Base-by-base conservation (phyloP, 2,329 filamentous ascomycete genomes). In the Corynespora cassiicola region DNA sequence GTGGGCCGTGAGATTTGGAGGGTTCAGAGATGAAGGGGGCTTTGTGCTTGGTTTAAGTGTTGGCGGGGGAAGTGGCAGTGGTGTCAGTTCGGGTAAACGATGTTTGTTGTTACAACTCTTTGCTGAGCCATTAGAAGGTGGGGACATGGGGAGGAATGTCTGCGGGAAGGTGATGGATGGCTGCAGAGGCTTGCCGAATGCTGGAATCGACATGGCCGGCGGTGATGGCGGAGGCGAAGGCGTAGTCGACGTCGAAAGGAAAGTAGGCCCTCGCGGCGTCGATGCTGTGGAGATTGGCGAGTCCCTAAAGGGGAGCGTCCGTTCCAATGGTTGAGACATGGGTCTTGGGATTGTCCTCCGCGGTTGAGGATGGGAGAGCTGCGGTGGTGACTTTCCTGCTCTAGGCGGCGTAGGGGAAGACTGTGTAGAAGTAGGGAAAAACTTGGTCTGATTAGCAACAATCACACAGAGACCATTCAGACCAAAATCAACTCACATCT, bases 401-500 rank as follows among this genome's bases (percentile, higher is more conserved):
- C 36, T 27, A 25, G 51, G 28, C 9, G 38, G 40, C 6, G 45
- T 47, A 30, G 53, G 53, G 11, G 42, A 35, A 11, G 40, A 41
- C 15, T 44, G 28, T 29, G 51, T 42, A 17, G 50, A 42, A 15
- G 45, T 45, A 9, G 61, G 46, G 35, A 55, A 65, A 38, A 65
- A 65, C 63, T 65, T 31, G 18, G 15, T 14, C 11, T 25, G 11
- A 8, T 44, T 11, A 29, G 31, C 11, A 20, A 34, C 7, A 36
- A 36, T 60, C n/a, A 55, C 50, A 38, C 17, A 17, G 22, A 6
- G 14, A 5, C 20, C 10, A 29, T 26, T 7, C 12, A 5, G 9
- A 6, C 15, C 14, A 9, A 27, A 7, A 9, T 42, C 20, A 12
- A 14, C 81, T 60, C 70, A 87, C 87, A 65, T 94, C 87, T 56